Conservation (phyloP, 2,329 filamentous ascomycete genomes). For the Diaporthe helianthi region DNA sequence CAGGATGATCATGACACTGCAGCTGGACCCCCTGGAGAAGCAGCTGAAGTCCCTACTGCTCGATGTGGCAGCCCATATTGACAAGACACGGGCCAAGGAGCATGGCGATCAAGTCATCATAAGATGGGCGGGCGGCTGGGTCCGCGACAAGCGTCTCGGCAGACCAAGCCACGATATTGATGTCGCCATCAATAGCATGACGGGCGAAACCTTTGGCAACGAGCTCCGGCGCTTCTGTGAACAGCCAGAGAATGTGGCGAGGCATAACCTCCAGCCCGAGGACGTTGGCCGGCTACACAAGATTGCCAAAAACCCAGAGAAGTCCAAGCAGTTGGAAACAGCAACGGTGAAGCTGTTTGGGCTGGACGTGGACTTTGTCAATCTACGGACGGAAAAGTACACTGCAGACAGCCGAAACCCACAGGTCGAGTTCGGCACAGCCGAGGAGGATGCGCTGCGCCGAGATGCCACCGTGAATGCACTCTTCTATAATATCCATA, state of each 20-base stretch:
- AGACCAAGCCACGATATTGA: constrained; percentile 81
- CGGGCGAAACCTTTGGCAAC: constrained; percentile 76
- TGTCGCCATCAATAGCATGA: constrained; percentile 85
- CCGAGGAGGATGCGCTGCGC: constrained; percentile 86
- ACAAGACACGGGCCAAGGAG: constrained; percentile 46
- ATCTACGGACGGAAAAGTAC: constrained; percentile 91
- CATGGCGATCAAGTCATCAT: constrained; percentile 63
- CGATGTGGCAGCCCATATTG: constrained; percentile 78
- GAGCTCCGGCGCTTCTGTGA: constrained; percentile 74
- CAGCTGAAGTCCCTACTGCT: constrained; percentile 79
- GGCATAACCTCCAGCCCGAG: constrained; percentile 63
- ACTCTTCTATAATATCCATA: constrained; percentile 92
- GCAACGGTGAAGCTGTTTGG: constrained; percentile 86
- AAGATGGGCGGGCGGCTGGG: constrained; percentile 87
- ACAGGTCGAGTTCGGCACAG: constrained; percentile 90
- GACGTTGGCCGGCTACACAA: constrained; percentile 82
- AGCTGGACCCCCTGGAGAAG: constrained; percentile 73
- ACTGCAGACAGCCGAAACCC: constrained; percentile 88
- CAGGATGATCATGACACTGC: constrained; percentile 43
- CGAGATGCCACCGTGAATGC: constrained; percentile 95
- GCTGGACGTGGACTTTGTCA: constrained; percentile 92
- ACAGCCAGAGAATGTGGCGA: constrained; percentile 62
- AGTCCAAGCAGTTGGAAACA: constrained; percentile 95
- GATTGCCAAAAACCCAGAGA: constrained; percentile 90
- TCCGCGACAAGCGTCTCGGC: constrained; percentile 81